Evolutionary conservation across 495 filamentous ascomycete genomes (phyloP), one percentile per base, ranked within the genome.

Genomic region (Tricharina praecox): DNA sequence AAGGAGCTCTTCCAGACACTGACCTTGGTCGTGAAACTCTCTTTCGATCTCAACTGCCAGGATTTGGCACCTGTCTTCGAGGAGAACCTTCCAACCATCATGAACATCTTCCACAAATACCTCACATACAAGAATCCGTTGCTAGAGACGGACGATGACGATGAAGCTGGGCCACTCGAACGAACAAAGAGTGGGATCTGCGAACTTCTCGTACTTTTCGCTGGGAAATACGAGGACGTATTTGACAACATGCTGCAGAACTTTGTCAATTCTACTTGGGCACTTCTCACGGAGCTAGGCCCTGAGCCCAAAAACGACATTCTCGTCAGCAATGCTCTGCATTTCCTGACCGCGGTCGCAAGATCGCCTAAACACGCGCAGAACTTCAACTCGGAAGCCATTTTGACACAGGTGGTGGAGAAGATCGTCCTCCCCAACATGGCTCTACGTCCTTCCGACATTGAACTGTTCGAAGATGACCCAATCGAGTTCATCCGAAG

Each of bases 401-500:
- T 79, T 2, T 64, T 95, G 45, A 68, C 71, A 20, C 79, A 93
- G 56, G 80, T 99, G 20, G 79, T 94, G 26, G 83, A 95, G 63
- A 92, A 92, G 66, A 92, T 95, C 21, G 78, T 99, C 37, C 65
- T 99, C 45, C 92, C 92, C 26, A 99, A 95, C 53, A 76, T 96
- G 44, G 77, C 76, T 10, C 70, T 99, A 19, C 75, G 92, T 57
- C 85, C 92, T 51, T 84, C 86, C 2, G 92, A 99, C 49, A 76
- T 93, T 50, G 92, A 99, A 60, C 70, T 93, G 28, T 94, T 96
- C 53, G 92, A 96, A 60, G 92, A 99, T 56, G 92, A 99, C 62
- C 92, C 92, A 2, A 95, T 99, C 60, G 92, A 99, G 61, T 99
- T 93, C 64, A 96, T 96, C 57, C 72, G 92, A 44, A 77, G 85